A percentile compares a stretch with the other conserved stretches of the same genome.
Conservation (phyloP, 106 monocot species). For the Dioscorea dumetorum region DNA sequence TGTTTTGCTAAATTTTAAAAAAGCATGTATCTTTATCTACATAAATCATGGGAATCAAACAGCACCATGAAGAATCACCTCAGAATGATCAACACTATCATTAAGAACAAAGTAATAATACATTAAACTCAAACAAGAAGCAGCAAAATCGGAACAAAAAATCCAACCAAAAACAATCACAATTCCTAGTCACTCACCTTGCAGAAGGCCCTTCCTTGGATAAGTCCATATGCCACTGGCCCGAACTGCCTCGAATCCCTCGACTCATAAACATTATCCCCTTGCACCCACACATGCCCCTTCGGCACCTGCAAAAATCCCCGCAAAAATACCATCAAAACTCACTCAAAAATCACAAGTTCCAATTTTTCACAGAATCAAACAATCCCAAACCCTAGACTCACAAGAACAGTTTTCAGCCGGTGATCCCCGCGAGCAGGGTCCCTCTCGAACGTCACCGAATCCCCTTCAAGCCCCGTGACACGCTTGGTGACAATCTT, state of each 20-base stretch:
- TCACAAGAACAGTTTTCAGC: slow-evolving; percentile 48
- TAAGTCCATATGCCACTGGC: slow-evolving; percentile 55
- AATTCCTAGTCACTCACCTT: slow-evolving; percentile 35
- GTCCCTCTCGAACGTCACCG: slow-evolving; percentile 33
- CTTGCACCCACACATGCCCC: slow-evolving; percentile 89
- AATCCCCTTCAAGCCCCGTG: slow-evolving; percentile 71
- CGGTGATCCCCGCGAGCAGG: slow-evolving; percentile 20
- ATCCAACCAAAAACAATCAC: background rate
- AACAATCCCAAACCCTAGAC: slow-evolving; percentile 2
- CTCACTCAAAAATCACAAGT: background rate
- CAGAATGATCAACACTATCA: too few species aligned
- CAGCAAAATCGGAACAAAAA: background rate
- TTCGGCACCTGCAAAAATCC: slow-evolving; percentile 54
- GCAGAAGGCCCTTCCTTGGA: slow-evolving; percentile 60
- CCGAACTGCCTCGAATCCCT: slow-evolving; percentile 87
- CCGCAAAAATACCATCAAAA: background rate
- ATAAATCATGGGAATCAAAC: too few species aligned
- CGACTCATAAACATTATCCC: slow-evolving; percentile 73
- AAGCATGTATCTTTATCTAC: too few species aligned
- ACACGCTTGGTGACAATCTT: slow-evolving; percentile 66
- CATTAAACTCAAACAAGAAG: too few species aligned
- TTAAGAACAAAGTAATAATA: too few species aligned
- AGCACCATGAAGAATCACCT: too few species aligned
- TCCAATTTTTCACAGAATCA: background rate
- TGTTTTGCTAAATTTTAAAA: background rate